Evolutionary conservation across 2,329 filamentous ascomycete genomes (phyloP).

Genomic region (Diplodia mutila): DNA sequence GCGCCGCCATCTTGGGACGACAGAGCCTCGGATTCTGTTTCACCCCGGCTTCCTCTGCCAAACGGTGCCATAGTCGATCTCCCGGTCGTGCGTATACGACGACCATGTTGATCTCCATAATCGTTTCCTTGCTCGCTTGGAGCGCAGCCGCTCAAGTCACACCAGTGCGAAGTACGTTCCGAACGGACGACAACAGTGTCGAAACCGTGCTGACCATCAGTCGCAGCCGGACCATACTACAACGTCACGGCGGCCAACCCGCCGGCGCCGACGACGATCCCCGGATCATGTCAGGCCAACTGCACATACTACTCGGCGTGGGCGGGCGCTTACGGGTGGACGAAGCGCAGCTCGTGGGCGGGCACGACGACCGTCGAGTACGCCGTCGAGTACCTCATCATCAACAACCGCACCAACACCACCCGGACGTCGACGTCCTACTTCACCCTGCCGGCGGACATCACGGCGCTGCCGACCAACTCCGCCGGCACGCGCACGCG

Average conservation of each 20-base stretch:
- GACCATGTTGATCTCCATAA: neutral
- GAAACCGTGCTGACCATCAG: neutral
- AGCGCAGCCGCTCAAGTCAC: neutral
- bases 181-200: fast-evolving
- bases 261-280: neutral
- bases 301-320: neutral
- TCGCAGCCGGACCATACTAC: too few relatives aligned
- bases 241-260: neutral
- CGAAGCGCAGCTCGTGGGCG: neutral
- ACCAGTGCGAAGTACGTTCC: neutral
- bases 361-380: neutral
- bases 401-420: constrained; percentile 20
- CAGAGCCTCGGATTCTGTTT: too few relatives aligned
- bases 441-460: neutral
- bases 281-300: neutral
- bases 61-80: neutral
- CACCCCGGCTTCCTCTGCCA: too few relatives aligned
- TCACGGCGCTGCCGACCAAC: neutral
- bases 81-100: neutral
- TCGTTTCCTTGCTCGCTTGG: neutral
- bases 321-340: neutral
- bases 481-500: neutral
- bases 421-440: neutral
- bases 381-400: neutral
- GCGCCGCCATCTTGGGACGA: too few relatives aligned